These are phyloP conservation scores for Botrytis pseudocinerea DNA, from an alignment of 2,329 filamentous ascomycete genomes.

Conservation along the genomic window DNA sequence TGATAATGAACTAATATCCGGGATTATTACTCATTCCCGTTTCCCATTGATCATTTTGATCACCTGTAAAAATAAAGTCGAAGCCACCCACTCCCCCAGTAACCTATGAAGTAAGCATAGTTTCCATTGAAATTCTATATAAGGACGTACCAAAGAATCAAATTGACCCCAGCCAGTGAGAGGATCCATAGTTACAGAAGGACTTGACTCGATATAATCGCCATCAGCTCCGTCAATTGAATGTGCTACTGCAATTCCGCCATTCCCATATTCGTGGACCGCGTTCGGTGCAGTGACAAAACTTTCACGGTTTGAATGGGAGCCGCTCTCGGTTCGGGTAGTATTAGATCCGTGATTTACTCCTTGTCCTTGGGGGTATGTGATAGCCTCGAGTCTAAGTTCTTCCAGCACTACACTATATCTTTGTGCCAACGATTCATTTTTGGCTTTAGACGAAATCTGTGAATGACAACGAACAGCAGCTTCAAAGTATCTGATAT, in stretches of 20 bases:
- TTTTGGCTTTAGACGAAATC: constrained; percentile 43
- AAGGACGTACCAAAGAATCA: constrained; percentile 36
- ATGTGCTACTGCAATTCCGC: constrained; percentile 8
- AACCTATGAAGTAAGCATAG: constrained; percentile 25
- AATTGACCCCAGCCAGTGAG: constrained; percentile 39
- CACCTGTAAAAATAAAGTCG: constrained; percentile 27
- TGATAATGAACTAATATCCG: background rate
- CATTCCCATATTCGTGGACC: background rate
- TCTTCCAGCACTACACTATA: constrained; percentile 48
- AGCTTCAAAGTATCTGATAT: constrained; percentile 41
- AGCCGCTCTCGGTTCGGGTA: background rate
- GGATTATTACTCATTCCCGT: constrained; percentile 7
- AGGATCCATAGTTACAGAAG: constrained; percentile 29
- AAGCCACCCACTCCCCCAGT: constrained; percentile 29
- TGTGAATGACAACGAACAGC: constrained; percentile 46
- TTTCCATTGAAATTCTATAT: background rate
- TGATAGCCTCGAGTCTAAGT: constrained; percentile 35
- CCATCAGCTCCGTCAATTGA: constrained; percentile 23
- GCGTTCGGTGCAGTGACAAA: background rate
- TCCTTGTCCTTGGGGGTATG: background rate
- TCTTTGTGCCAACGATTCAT: constrained; percentile 45
- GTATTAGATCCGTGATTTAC: background rate
- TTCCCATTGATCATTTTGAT: constrained; percentile 26
- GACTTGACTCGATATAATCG: constrained; percentile 23
- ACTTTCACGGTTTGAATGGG: background rate